Evolutionary conservation across 495 filamentous ascomycete genomes (phyloP), one percentile per base, ranked within the genome.

Genomic region (Penicillium odoratum): DNA sequence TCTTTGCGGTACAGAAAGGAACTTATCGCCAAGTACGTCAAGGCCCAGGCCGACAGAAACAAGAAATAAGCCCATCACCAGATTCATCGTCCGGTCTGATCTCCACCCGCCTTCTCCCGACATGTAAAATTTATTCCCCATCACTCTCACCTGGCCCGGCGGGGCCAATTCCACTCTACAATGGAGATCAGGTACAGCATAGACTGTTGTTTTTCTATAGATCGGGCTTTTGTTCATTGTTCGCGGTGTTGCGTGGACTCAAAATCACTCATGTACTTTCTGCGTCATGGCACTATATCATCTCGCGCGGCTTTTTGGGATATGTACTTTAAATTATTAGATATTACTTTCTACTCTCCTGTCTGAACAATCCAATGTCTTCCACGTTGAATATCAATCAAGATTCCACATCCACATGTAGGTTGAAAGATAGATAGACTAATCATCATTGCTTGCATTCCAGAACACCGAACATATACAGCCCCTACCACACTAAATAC

Each of bases 21-120:
- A 73, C 79, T 99, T 49, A 77, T 98, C 34, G 85, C 86, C 55
- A 92, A 93, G 78, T 83, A 96, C 76, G 76, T 93, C 72, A 96
- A 96, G 83, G 88, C 88, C 69, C 83, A 89, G 67, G 87, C 86
- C 57, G 88, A 86, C 58, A 86, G 87, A 72, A 82, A 86, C 63
- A 89, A 88, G 75, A 84, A 84, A 76, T 86, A 75, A 76, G 63
- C 59, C 15, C 34, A 52, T 56, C 40, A 43, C 36, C 40, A 21
- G 4, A 46, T 4, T 36, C 29, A 28, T 26, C 33, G 26, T 53
- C 29, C 33, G n/a, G 15, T 34, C 16, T 40, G 30, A 55, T 25
- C 25, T 33, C 28, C 36, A 21, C 26, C 42, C 25, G 29, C 52
- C 18, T 46, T 36, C 38, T 16, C 31, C 42, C 40, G 25, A 45